Base-by-base conservation (phyloP, 2,329 filamentous ascomycete species). In the Neoarthrinium moseri region DNA sequence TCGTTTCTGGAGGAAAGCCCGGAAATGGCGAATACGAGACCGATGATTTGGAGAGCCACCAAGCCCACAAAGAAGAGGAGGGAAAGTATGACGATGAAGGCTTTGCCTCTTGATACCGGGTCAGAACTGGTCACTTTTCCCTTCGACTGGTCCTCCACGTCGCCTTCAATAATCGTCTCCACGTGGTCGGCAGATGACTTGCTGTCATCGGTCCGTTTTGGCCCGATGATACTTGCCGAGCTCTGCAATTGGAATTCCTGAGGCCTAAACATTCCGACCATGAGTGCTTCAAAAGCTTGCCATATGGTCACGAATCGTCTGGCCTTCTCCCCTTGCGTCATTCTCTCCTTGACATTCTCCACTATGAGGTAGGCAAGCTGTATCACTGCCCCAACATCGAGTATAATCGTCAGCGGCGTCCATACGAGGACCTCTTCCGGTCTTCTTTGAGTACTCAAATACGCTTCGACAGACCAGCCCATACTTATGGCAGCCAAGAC, bases 351-450 rank as follows among this genome's bases (percentile, higher is more conserved):
- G 27, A 33, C 13, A 10, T 51, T 42, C 27, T 49, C 35, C 2
- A 49, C 29, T 2, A 51, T 34, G n/a, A 53, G 41, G 27, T 45
- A 51, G 8, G 45, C 44, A 17, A 53, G 51, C 46, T 53, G 51
- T 49, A 53, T 53, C 36, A 51, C 48, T 11, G 49, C 46, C 6
- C 51, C 51, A 11, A 53, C 33, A 23, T 53, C 51, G 7, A 53
- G 46, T 6, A 51, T 45, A 21, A 53, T 47, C 2, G 49, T 30
- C 41, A 51, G 27, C 2, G 51, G 49, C 46, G 48, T 45, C 51
- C 51, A 53, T 1, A 51, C 49, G 35, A 53, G 37, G 17, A 53
- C 26, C 40, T 51, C 43, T 11, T 45, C 32, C 11, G 51, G 46
- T 11, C 11, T n/a, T 5, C 50, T 18, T 20, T 53, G 46, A 5